phyloP scores from a whole-genome alignment of 352 stramenopile species.

The Globisporangium nunn region DNA sequence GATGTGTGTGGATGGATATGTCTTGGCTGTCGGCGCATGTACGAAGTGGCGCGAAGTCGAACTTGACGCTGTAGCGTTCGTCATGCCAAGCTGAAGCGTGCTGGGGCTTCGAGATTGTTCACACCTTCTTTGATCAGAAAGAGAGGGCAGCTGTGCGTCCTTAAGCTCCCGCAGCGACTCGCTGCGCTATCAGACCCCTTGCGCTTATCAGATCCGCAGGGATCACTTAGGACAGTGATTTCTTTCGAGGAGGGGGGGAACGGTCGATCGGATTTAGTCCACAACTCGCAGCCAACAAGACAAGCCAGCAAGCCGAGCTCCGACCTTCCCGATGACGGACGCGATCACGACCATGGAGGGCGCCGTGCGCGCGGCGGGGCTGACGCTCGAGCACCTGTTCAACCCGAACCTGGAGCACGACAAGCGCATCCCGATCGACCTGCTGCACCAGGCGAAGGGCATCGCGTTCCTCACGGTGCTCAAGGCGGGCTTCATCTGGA shows the following conservation, averaged over 20 bases:
- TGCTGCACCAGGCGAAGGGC: slow-evolving; percentile 87
- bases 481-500: slow-evolving; percentile 87
- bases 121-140: too few relatives aligned
- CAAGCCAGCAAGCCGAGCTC: background rate
- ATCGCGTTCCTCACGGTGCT: slow-evolving; percentile 90
- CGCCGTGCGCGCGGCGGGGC: slow-evolving; percentile 84
- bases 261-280: background rate
- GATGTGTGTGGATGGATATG: background rate
- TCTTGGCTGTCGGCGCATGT: too few relatives aligned
- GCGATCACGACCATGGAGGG: slow-evolving; percentile 87
- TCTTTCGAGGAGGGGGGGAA: background rate
- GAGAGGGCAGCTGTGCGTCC: too few relatives aligned
- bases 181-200: too few relatives aligned
- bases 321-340: slow-evolving; percentile 34
- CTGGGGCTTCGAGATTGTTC: too few relatives aligned
- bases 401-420: slow-evolving; percentile 81
- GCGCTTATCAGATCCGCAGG: background rate
- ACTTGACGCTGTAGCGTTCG: too few relatives aligned
- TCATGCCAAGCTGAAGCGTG: too few relatives aligned
- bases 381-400: slow-evolving; percentile 90
- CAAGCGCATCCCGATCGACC: slow-evolving; percentile 84
- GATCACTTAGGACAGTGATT: background rate
- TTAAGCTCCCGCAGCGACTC: too few relatives aligned
- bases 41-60: too few relatives aligned
- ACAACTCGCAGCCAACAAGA: too few relatives aligned